Base-by-base conservation (phyloP, 2,329 filamentous ascomycete species). In the Clonostachys sp. region DNA sequence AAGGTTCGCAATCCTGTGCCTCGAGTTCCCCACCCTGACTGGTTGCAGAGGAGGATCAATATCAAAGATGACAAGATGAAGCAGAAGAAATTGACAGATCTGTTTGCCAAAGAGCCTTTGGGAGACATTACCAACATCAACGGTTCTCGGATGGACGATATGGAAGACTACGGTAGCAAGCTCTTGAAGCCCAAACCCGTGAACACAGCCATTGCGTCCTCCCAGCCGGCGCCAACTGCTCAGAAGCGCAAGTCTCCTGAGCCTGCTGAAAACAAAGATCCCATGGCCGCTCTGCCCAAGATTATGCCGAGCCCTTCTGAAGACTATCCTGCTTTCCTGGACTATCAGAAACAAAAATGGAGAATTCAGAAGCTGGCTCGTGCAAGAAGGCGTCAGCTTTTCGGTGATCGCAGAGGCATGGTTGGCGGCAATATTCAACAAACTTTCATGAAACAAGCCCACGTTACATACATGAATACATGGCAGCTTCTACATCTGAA, bases 321-420 rank as follows among this genome's bases (percentile, higher is more conserved):
- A 44, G 87, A 99, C 65, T 99, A 99, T 56, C 73, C 82, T 16
- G 89, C 82, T 0, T 99, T 95, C 74, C 66, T 99, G 46, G 79
- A 87, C 60, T 97, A 97, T 60, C 94, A 99, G 63, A 99, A 99
- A 68, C 83, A 91, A 70, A 99, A 99, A 67, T 99, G 94, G 94
- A 96, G 92, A 71, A 86, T 97, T 36, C 94, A 99, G 63, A 95
- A 91, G 61, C 87, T 95, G 63, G 91, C 92, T 34, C 83, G 94
- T 18, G 78, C 86, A 50, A 84, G 92, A 41, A 80, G 95, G 53
- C 82, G 92, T 44, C 94, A 99, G 63, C 74, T 99, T 1, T 99
- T 99, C 58, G 94, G 94, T 50, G 92, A 99, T 58, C 85, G 87
- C 48, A 80, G 84, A 50, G 73, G 74, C 12, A 56, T 61, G 39